A percentile compares a stretch with the other conserved stretches of the same genome.
Evolutionary conservation across 1,139 yeast species (phyloP).

Genomic region (Scheffersomyces illinoinensis): DNA sequence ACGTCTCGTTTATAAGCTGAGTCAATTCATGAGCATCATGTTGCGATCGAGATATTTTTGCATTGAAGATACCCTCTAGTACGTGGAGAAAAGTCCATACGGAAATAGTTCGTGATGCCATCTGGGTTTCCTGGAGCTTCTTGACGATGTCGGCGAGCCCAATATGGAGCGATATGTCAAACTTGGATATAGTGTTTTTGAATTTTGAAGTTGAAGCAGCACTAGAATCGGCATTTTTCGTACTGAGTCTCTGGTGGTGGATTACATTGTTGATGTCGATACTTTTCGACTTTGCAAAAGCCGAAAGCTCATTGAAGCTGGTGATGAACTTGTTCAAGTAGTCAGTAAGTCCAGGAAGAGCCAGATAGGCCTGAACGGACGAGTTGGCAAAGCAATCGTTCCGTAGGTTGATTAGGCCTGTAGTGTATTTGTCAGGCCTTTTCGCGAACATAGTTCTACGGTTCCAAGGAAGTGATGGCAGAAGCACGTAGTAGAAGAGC

Average conservation of each 20-base stretch:
- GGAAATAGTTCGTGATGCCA: conserved; percentile 55
- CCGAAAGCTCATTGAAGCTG: conserved; percentile 27
- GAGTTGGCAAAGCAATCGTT: conserved; percentile 94
- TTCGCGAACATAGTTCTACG: conserved; percentile 42
- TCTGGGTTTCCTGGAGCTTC: conserved; percentile 64
- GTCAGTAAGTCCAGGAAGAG: conserved; percentile 61
- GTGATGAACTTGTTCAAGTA: conserved; percentile 54
- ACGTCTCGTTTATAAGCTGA: conserved; percentile 75
- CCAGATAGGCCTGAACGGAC: conserved; percentile 81
- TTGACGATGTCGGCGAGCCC: conserved; percentile 56
- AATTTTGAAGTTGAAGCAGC: conserved; percentile 26
- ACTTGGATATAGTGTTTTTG: conserved; percentile 22
- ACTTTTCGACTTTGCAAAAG: conserved; percentile 23
- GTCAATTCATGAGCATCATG: conserved; percentile 95
- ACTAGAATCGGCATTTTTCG: conserved; percentile 5
- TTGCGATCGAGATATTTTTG: conserved; percentile 77
- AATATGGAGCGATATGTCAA: conserved; percentile 52
- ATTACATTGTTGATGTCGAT: conserved; percentile 24
- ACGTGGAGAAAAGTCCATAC: conserved; percentile 79
- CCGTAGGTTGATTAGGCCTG: conserved; percentile 78
- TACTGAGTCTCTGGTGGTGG: conserved; percentile 6
- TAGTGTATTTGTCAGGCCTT: conserved; percentile 74
- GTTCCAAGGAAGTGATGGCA: conserved; percentile 8
- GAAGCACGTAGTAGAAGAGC: neutral
- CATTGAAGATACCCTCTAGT: conserved; percentile 74